Conservation (phyloP, 1,139 yeast species). For the Debaryomyces psychrophilus region DNA sequence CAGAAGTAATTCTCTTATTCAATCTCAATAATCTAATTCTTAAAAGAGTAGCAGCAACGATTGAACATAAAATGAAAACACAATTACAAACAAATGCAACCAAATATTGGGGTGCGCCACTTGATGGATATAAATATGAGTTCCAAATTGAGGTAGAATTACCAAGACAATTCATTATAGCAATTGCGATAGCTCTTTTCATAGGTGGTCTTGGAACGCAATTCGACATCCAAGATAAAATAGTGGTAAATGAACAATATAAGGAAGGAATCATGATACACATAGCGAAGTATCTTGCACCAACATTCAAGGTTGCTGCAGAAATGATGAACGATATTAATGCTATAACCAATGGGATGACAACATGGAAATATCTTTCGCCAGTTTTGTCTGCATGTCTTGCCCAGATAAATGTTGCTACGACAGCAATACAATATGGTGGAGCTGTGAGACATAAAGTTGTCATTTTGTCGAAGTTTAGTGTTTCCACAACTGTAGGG, state of each 20-base stretch:
- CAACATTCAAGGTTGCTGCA: slow-evolving; percentile 56
- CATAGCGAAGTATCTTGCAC: slow-evolving; percentile 64
- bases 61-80: slow-evolving; percentile 47
- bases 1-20: slow-evolving; percentile 47
- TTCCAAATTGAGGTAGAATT: slow-evolving; percentile 60
- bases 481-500: slow-evolving; percentile 61
- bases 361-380: slow-evolving; percentile 58
- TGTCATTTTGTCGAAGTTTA: slow-evolving; percentile 50
- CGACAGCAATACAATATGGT: slow-evolving; percentile 58
- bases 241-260: slow-evolving; percentile 58
- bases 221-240: slow-evolving; percentile 60
- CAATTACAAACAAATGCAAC: slow-evolving; percentile 53
- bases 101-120: slow-evolving; percentile 47
- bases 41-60: slow-evolving; percentile 41
- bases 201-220: slow-evolving; percentile 56
- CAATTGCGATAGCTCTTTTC: slow-evolving; percentile 56
- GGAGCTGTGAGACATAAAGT: slow-evolving; percentile 64
- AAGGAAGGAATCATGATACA: slow-evolving; percentile 61
- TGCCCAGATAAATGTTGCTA: slow-evolving; percentile 56
- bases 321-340: slow-evolving; percentile 56
- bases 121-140: slow-evolving; percentile 48
- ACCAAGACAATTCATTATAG: slow-evolving; percentile 54
- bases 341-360: slow-evolving; percentile 47
- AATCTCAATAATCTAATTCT: slow-evolving; percentile 41
- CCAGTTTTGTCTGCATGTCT: slow-evolving; percentile 61